phyloP scores from a whole-genome alignment of 2,329 filamentous ascomycete genomes.

The Chaetomium olivaceum region DNA sequence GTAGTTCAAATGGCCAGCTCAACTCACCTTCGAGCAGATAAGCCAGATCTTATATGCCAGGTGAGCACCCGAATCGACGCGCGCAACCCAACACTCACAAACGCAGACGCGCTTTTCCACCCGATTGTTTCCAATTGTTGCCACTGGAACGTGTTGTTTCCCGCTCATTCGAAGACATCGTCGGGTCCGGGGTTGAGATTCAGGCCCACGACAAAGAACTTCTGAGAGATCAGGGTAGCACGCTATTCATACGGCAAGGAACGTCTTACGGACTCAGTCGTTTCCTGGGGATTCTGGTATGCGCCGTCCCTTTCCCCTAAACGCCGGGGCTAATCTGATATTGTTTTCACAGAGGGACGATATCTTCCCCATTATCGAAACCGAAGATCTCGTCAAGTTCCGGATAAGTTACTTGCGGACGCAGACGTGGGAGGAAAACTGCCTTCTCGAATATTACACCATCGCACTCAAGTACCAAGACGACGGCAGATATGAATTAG shows the following conservation, averaged over 20 bases:
- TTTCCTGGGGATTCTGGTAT: slow-evolving; percentile 27
- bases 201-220: slow-evolving; percentile 17
- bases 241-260: slow-evolving; percentile 22
- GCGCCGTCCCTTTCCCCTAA: neutral
- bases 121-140: slow-evolving; percentile 26
- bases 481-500: slow-evolving; percentile 22
- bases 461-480: slow-evolving; percentile 23
- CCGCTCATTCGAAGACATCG: slow-evolving; percentile 23
- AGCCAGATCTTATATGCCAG: slow-evolving; percentile 31
- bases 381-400: slow-evolving; percentile 28
- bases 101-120: slow-evolving; percentile 25
- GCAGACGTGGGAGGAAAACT: slow-evolving; percentile 6
- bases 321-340: neutral
- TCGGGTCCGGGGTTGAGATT: slow-evolving; percentile 10
- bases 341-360: slow-evolving; percentile 18
- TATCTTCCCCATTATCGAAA: slow-evolving; percentile 29
- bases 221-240: slow-evolving; percentile 18
- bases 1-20: neutral
- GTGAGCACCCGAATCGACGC: slow-evolving; percentile 11
- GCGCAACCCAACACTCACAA: neutral
- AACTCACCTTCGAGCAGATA: slow-evolving; percentile 19
- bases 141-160: slow-evolving; percentile 11
- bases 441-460: slow-evolving; percentile 28
- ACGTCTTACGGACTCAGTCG: slow-evolving; percentile 17
- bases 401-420: slow-evolving; percentile 24